Conservation (phyloP, 371 early-diverging fungal genomes). For the Mortierella sp. region DNA sequence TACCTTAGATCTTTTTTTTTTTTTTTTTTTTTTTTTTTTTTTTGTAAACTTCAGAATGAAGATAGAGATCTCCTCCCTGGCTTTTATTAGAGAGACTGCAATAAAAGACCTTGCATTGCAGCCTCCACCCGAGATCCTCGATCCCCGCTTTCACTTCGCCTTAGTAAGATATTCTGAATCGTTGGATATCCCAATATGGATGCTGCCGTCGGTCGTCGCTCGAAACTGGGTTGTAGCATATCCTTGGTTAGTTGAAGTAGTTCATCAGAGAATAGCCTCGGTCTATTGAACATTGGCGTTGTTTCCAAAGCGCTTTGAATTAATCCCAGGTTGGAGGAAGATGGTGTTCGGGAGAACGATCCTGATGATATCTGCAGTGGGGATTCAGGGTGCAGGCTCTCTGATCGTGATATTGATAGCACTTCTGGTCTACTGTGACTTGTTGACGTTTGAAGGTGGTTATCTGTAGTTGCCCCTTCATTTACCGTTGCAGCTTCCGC, state of each 20-base stretch:
- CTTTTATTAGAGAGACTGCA: constrained; percentile 40
- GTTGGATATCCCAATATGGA: constrained; percentile 47
- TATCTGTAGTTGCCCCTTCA: neutral
- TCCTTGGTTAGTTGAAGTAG: constrained; percentile 68
- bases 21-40: too few relatives aligned
- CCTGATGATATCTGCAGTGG: neutral
- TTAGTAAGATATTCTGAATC: constrained; percentile 18
- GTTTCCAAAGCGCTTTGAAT: neutral
- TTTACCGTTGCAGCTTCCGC: neutral
- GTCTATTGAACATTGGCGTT: neutral
- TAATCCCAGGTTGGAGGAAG: neutral
- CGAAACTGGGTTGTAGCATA: constrained; percentile 71
- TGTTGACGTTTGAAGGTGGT: neutral
- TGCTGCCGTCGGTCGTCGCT: constrained; percentile 64
- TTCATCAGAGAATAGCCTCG: constrained; percentile 38
- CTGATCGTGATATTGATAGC: neutral
- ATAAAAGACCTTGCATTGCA: constrained; percentile 38
- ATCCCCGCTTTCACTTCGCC: constrained; percentile 11
- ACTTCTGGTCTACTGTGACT: too few relatives aligned
- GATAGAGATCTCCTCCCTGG: too few relatives aligned
- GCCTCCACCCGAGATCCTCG: constrained; percentile 19
- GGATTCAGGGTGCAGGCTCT: neutral
- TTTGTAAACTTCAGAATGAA: too few relatives aligned
- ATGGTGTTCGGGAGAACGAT: neutral
- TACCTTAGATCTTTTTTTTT: too few relatives aligned